Percentiles rank a stretch among this genome's conserved stretches.
Conservation (phyloP, 306 rosid species). For the Pyrus pyrifolia region DNA sequence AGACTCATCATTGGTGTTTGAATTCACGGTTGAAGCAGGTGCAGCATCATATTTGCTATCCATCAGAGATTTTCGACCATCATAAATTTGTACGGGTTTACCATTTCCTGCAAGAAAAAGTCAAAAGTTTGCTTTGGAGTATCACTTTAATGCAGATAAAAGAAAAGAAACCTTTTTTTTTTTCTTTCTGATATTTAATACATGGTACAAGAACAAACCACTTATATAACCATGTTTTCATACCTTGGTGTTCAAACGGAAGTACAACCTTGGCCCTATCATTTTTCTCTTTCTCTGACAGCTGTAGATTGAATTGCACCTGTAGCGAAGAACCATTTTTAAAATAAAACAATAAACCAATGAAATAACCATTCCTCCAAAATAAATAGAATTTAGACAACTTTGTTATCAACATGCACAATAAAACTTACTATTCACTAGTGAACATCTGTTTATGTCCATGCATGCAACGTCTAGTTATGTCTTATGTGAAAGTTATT, state of each 20-base stretch:
- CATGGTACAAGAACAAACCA: not conserved
- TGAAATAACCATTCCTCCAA: not conserved
- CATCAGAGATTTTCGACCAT: constrained; percentile 63
- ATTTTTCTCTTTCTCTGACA: constrained; percentile 79
- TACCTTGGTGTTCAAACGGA: constrained; percentile 97
- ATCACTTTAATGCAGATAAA: not conserved
- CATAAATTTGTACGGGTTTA: constrained; percentile 68
- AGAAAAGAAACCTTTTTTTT: not conserved
- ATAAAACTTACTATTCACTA: not conserved
- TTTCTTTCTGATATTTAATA: not conserved
- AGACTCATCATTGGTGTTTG: constrained; percentile 32
- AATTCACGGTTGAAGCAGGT: constrained; percentile 23
- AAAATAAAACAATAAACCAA: not conserved
- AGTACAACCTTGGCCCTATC: constrained; percentile 90
- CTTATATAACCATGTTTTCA: constrained; percentile 1
- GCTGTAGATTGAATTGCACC: constrained; percentile 84
- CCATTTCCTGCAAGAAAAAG: constrained; percentile 59
- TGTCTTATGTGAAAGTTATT: not conserved
- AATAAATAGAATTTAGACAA: not conserved
- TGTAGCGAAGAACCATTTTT: constrained; percentile 17
- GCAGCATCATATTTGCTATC: constrained; percentile 34
- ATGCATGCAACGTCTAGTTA: not conserved
- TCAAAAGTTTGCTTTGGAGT: not conserved
- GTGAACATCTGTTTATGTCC: not conserved
- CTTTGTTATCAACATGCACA: not conserved